Base-by-base conservation (phyloP, 768 basidiomycete genomes). In the Psilocybe azurescens region DNA sequence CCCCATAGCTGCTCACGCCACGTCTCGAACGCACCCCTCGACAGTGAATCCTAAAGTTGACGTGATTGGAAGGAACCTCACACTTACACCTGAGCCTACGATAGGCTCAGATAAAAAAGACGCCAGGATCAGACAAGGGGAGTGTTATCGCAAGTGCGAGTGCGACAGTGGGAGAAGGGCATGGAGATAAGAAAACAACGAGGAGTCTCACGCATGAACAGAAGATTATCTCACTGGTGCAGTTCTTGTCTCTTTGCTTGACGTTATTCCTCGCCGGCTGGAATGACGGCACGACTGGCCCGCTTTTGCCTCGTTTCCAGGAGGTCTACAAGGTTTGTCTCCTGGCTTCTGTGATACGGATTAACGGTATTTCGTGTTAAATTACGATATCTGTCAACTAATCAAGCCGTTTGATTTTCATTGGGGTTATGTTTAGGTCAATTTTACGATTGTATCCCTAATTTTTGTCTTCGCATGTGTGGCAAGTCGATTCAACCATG, bases 241-340 rank as follows among this genome's bases (percentile, higher is more conserved):
- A 90, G 62, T 84, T 88, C 60, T 65, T 74, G 16, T 71, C 86
- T 0, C 73, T 87, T 36, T 90, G 87, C 65, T 85, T 78, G 75
- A 75, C 79, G 13, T 56, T 89, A 52, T 87, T 88, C 61, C 73
- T 91, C 3, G 81, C 81, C 14, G 93, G 93, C 14, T 94, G 91
- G 91, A 91, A 89, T 67, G 92, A 93, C 71, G 88, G 87, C 11
- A 82, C 87, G 0, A 84, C 85, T 13, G 93, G 93, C 1, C 91
- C 93, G 0, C 74, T 95, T 18, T 73, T 94, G 4, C 93, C 90
- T 1, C 80, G 86, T 9, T 87, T 94, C 50, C 91, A 90, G 70
- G 71, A 73, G 5, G 81, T 67, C 77, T 92, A 78, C 67, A 64
- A 61, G 74, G 84, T 70, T 84, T 83, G 69, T 59, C 28, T 24